Evolutionary conservation across 208 protist species (phyloP), one percentile per base, ranked within the genome.

Genomic region (Hexamita inflata): DNA sequence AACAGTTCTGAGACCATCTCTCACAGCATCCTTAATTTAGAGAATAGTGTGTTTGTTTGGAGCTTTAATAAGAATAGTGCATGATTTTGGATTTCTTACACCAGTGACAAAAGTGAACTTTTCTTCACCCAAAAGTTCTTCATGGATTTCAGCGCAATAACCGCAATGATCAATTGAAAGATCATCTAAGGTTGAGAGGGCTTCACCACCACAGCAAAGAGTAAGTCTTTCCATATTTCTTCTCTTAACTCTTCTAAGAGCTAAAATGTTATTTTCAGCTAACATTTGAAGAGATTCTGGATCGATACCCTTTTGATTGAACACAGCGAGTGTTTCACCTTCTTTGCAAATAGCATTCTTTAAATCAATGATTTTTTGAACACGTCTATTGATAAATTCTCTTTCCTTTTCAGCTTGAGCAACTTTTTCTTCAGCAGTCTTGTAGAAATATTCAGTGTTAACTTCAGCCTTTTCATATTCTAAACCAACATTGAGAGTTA

Each of bases 281-380:
- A 99, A 86, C 90, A 97, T 94, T 76, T 99, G 93, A 13, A 99
- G 88, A n/a, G 94, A 93, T 68, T 96, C 89, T 29, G 92, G 94
- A 87, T 99, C 97, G 81, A 99, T 98, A 75, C 97, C 97, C 84
- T 98, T 98, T 85, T 99, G 94, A 84, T 99, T 99, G 77, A 99
- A 95, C 42, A 99, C 87, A 83, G 81, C 29, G 35, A 15, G n/a
- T 64, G 28, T 62, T 93, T 90, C 88, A 75, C 90, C 89, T 29
- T 89, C 89, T 78, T 90, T 90, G 45, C 85, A 90, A 19, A 96
- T 90, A 80, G 89, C 77, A 30, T 90, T 85, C 89, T 99, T 99
- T 9, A 99, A 87, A n/a, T 90, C 94, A 80, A 99, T 95, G 77
- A 99, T 97, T 73, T 94, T 86, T 32, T 86, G 79, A 19, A 97